Evolutionary conservation across 495 filamentous ascomycete species (phyloP).

Genomic region (Articulospora tetracladia): DNA sequence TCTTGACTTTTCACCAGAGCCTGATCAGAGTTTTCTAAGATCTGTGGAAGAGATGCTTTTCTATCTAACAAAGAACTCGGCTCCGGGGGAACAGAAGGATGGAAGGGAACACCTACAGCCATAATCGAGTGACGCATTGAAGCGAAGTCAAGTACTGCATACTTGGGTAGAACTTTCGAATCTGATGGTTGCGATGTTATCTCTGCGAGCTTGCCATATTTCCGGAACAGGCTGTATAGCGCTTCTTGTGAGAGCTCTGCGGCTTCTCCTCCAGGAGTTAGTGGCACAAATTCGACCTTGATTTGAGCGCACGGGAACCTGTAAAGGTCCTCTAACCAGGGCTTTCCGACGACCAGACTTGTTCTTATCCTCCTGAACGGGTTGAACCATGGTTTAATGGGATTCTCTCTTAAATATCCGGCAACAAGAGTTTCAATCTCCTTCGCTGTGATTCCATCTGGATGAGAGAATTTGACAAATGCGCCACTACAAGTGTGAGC

Average conservation of each 20-base stretch:
- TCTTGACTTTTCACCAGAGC: no score
- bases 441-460: slow-evolving; percentile 41
- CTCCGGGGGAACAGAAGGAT: no score
- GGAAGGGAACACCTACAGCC: slow-evolving; percentile 26
- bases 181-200: slow-evolving; percentile 76
- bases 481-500: slow-evolving; percentile 49
- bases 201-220: slow-evolving; percentile 82
- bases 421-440: slow-evolving; percentile 52
- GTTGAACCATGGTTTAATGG: slow-evolving; percentile 83
- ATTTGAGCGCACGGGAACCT: slow-evolving; percentile 72
- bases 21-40: no score
- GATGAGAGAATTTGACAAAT: slow-evolving; percentile 81
- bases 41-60: no score
- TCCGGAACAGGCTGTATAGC: slow-evolving; percentile 82
- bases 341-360: slow-evolving; percentile 71
- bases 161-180: slow-evolving; percentile 78
- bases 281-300: slow-evolving; percentile 78
- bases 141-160: slow-evolving; percentile 72
- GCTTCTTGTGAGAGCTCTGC: slow-evolving; percentile 82
- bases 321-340: slow-evolving; percentile 92
- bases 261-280: slow-evolving; percentile 56
- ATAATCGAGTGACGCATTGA: slow-evolving; percentile 58
- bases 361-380: slow-evolving; percentile 69
- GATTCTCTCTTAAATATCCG: slow-evolving; percentile 58
- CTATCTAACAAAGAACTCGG: no score